Percentiles rank a stretch among this genome's conserved stretches.
Conservation (phyloP, 2,329 filamentous ascomycete species). For the Ophiocordyceps camponoti-saundersi region DNA sequence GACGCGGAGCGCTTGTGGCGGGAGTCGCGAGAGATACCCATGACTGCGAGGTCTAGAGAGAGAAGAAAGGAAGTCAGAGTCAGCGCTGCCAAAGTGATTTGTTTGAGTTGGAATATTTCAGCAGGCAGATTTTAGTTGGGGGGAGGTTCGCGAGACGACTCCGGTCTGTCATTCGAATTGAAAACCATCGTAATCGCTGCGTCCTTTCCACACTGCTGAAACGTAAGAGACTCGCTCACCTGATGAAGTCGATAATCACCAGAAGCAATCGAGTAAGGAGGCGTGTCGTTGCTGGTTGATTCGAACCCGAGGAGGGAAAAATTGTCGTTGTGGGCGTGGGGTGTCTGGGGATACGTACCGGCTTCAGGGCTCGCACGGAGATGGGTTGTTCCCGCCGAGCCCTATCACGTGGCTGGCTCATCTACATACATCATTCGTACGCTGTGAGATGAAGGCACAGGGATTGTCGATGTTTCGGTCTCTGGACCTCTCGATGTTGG, state of each 20-base stretch:
- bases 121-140: neutral
- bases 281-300: neutral
- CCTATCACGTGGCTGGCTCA: neutral
- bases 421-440: no score
- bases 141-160: neutral
- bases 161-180: neutral
- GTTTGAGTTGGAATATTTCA: neutral
- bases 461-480: no score
- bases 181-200: neutral
- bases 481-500: no score
- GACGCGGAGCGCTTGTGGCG: conserved; percentile 99
- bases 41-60: conserved; percentile 56
- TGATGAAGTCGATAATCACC: conserved; percentile 30
- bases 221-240: conserved; percentile 22
- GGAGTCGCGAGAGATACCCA: conserved; percentile 99
- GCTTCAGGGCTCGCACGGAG: conserved; percentile 8
- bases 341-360: conserved; percentile 18
- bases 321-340: conserved; percentile 22
- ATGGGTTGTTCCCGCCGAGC: neutral
- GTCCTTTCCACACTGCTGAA: neutral
- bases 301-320: conserved; percentile 6
- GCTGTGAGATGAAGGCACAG: no score
- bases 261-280: conserved; percentile 25
- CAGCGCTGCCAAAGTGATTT: neutral
- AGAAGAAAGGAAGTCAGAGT: conserved; percentile 6